Evolutionary conservation across 139 green algal species (phyloP).

Genomic region (Haematococcus sp.): DNA sequence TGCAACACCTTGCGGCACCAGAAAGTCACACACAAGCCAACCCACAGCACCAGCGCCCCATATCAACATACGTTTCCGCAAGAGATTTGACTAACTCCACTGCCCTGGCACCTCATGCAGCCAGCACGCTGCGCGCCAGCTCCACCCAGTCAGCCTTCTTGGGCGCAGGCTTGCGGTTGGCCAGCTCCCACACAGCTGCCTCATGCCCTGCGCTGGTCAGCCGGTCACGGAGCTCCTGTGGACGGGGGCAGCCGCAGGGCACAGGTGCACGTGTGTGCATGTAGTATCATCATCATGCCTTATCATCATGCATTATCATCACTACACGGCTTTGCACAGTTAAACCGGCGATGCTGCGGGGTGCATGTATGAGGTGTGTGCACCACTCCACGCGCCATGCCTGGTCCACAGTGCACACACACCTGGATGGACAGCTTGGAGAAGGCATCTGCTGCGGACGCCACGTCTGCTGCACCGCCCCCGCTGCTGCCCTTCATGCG

Average conservation of each 20-base stretch:
- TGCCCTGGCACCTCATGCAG: background rate
- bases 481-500: background rate
- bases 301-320: background rate
- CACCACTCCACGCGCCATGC: no score
- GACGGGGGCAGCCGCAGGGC: background rate
- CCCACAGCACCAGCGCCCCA: no score
- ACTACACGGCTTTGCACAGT: no score
- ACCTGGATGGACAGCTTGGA: slow-evolving; percentile 11
- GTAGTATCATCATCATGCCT: background rate
- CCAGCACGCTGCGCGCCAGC: background rate
- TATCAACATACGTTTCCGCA: no score
- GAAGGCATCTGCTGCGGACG: slow-evolving; percentile 2
- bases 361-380: no score
- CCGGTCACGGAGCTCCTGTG: slow-evolving; percentile 38
- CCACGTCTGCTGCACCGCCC: background rate
- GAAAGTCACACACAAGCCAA: no score
- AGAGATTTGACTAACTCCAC: no score
- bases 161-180: slow-evolving; percentile 20
- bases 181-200: slow-evolving; percentile 27
- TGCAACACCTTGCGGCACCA: no score
- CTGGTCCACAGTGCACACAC: background rate
- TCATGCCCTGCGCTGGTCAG: slow-evolving; percentile 23
- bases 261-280: background rate
- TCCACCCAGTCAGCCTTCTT: slow-evolving; percentile 38
- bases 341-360: no score